Conservation (phyloP, 371 early-diverging fungal genomes). For the Mortierella sp. region DNA sequence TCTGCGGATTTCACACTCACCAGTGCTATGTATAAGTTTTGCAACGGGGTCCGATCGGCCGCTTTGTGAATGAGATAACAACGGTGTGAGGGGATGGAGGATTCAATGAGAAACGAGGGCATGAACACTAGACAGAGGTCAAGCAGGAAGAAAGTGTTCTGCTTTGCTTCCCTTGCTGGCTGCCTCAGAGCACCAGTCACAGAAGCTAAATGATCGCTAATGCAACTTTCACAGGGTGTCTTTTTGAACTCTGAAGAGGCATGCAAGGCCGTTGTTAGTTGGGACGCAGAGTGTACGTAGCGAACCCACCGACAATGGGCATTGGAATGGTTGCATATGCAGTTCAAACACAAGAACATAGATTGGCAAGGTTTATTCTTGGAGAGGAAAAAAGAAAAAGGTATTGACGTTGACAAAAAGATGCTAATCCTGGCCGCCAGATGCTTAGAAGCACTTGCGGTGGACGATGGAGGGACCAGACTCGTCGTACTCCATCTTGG, state of each 20-base stretch:
- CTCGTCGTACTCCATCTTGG: slow-evolving; percentile 98
- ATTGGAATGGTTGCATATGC: background rate
- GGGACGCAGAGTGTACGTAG: background rate
- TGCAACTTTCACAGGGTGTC: too few relatives aligned
- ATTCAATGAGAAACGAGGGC: too few relatives aligned
- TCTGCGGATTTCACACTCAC: background rate
- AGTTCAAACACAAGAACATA: background rate
- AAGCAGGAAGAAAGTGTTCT: too few relatives aligned
- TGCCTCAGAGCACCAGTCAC: too few relatives aligned
- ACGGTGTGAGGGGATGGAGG: too few relatives aligned
- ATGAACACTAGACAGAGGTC: too few relatives aligned
- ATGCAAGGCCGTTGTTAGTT: too few relatives aligned
- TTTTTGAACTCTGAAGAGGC: too few relatives aligned
- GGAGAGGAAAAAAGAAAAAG: slow-evolving; percentile 7
- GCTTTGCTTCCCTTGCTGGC: too few relatives aligned
- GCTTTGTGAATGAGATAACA: too few relatives aligned
- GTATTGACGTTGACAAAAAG: slow-evolving; percentile 14
- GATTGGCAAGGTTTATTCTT: background rate
- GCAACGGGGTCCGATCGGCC: background rate
- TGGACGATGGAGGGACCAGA: slow-evolving; percentile 98
- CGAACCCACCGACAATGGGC: background rate
- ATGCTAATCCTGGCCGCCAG: background rate
- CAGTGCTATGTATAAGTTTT: background rate
- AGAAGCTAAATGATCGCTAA: too few relatives aligned
- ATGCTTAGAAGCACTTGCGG: slow-evolving; percentile 96